Base-by-base conservation (phyloP, 306 rosid species). In the Malus sylvestris region DNA sequence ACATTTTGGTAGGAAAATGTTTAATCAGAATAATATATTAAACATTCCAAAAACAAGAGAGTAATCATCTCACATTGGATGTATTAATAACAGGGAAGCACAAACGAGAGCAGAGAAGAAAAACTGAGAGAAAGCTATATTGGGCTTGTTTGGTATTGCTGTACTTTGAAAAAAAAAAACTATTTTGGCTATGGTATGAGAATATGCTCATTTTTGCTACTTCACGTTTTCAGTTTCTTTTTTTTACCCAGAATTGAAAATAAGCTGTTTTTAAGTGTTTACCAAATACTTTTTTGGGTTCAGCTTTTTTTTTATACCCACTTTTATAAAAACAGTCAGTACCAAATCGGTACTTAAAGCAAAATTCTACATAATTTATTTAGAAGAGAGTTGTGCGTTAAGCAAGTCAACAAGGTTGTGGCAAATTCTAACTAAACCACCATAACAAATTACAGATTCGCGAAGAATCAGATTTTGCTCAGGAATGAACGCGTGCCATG, bases 361-460 rank as follows among this genome's bases (percentile, higher is more conserved):
- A 70, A 72, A 58, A 58, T 67, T 73, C 75, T 74, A 67, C 85
- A 79, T 74, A 65, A 73, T 76, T 78, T 77, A 76, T 42, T 68
- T 25, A 68, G 70, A 71, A 12, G 53, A 40, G 59, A 80, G 83
- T 62, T 80, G 16, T 9, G 11, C 25, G 29, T 32, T 76, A 33
- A 64, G 76, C 78, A 69, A 73, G 81, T 68, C 68, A 70, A 42
- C 65, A 58, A 83, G 81, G 78, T 27, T 68, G 74, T 74, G 72
- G 68, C 65, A 27, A 29, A 23, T 76, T 45, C 67, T 76, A 65
- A 68, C 80, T 58, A 64, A 78, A 46, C 61, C 75, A 46, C 68
- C 66, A 22, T 62, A 53, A 65, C 66, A 42, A 5, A 62, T 16
- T 18, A 38, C 58, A 45, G 42, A 29, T 5, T 42, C 51, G 2